Evolutionary conservation across 495 filamentous ascomycete species (phyloP).

Genomic region (Penicillium fimorum): DNA sequence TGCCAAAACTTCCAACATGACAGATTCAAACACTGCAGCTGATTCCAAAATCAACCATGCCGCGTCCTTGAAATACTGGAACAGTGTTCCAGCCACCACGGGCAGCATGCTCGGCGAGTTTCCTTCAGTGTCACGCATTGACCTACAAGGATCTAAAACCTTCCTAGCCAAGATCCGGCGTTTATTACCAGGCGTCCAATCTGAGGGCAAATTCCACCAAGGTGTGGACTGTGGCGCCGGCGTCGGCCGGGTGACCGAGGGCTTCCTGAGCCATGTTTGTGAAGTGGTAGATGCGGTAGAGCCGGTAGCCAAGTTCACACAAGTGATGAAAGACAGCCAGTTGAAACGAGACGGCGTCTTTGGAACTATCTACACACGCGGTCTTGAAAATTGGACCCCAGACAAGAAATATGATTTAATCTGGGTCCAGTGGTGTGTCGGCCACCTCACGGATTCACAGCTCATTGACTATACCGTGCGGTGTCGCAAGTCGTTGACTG

Average conservation of each 20-base stretch:
- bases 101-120: slow-evolving; percentile 83
- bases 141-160: slow-evolving; percentile 71
- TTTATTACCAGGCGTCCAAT: slow-evolving; percentile 21
- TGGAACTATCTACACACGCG: slow-evolving; percentile 66
- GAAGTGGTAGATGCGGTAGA: slow-evolving; percentile 59
- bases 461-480: slow-evolving; percentile 64
- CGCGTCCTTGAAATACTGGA: slow-evolving; percentile 66
- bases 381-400: slow-evolving; percentile 73
- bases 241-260: slow-evolving; percentile 60
- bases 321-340: slow-evolving; percentile 29
- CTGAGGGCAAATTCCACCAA: slow-evolving; percentile 30
- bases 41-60: slow-evolving; percentile 36
- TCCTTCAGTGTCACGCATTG: slow-evolving; percentile 68
- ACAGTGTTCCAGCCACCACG: slow-evolving; percentile 62
- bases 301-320: slow-evolving; percentile 53
- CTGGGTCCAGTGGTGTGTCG: slow-evolving; percentile 90
- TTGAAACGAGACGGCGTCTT: slow-evolving; percentile 41
- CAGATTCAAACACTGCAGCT: neutral
- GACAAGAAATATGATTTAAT: slow-evolving; percentile 56
- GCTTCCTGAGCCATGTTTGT: slow-evolving; percentile 53
- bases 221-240: slow-evolving; percentile 63
- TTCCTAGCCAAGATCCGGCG: slow-evolving; percentile 76
- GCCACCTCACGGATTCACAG: slow-evolving; percentile 79
- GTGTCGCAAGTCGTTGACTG: slow-evolving; percentile 55
- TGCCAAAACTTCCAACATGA: neutral